These are phyloP conservation scores for Hanseniaspora meyeri DNA, from an alignment of 805 yeast species.

Conservation along the genomic window DNA sequence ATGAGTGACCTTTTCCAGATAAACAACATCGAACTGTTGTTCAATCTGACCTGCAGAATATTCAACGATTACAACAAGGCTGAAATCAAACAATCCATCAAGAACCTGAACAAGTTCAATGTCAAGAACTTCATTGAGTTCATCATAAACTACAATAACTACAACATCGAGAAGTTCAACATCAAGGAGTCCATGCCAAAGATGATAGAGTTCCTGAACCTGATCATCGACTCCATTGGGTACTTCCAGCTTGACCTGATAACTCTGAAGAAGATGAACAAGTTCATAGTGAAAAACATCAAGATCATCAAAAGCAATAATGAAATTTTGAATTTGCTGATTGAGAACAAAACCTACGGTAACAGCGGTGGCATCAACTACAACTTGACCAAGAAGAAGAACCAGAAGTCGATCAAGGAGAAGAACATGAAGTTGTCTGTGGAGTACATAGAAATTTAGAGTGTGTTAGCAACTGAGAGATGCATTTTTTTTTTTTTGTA, in stretches of 20 bases:
- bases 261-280: slow-evolving; percentile 10
- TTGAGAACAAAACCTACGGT: slow-evolving; percentile 13
- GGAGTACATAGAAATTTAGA: slow-evolving; percentile 7
- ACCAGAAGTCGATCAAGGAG: slow-evolving; percentile 5
- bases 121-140: slow-evolving; percentile 27
- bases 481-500: background rate
- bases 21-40: slow-evolving; percentile 51
- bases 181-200: slow-evolving; percentile 18
- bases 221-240: slow-evolving; percentile 28
- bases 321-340: slow-evolving; percentile 10
- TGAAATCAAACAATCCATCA: slow-evolving; percentile 40
- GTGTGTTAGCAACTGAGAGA: too few species aligned
- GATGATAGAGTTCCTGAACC: slow-evolving; percentile 24
- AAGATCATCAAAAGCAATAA: slow-evolving; percentile 12
- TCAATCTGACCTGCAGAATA: slow-evolving; percentile 55
- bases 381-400: slow-evolving; percentile 11
- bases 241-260: slow-evolving; percentile 23
- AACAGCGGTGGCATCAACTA: slow-evolving; percentile 13
- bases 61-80: slow-evolving; percentile 51
- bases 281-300: slow-evolving; percentile 12
- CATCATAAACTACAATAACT: slow-evolving; percentile 16
- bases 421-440: slow-evolving; percentile 7
- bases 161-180: slow-evolving; percentile 17
- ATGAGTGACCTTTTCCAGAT: slow-evolving; percentile 45
- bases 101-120: slow-evolving; percentile 25